A percentile compares a stretch with the other conserved stretches of the same genome.
Evolutionary conservation across 768 basidiomycete genomes (phyloP).

Genomic region (Mrakia frigida): DNA sequence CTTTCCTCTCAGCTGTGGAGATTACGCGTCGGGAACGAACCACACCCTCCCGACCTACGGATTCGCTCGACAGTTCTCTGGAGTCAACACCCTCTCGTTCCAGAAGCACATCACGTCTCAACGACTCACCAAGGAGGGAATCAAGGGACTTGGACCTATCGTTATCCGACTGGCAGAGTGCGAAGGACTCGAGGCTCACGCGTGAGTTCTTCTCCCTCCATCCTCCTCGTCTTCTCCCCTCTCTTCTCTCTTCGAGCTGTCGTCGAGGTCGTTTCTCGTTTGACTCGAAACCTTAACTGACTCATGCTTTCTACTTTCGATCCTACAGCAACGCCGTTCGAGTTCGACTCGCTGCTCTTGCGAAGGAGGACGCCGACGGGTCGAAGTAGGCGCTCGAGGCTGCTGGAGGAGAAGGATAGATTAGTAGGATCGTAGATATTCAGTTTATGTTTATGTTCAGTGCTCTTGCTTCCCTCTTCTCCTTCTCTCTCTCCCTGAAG

Average conservation of each 20-base stretch:
- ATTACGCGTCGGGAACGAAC: conserved; percentile 98
- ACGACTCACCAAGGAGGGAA: conserved; percentile 73
- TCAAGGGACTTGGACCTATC: conserved; percentile 72
- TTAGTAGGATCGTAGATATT: no score
- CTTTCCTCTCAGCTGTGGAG: conserved; percentile 69
- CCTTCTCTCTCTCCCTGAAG: no score
- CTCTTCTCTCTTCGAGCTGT: background rate
- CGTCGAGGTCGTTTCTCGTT: background rate
- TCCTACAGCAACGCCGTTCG: conserved; percentile 28
- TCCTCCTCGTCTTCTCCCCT: background rate
- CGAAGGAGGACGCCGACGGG: conserved; percentile 11
- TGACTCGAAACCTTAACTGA: no score
- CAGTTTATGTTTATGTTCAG: no score
- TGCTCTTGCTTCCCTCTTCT: no score
- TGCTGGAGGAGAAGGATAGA: no score
- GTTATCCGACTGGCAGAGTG: conserved; percentile 88
- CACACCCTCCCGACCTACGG: conserved; percentile 71
- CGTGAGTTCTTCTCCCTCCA: conserved; percentile 40
- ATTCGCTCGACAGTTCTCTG: conserved; percentile 95
- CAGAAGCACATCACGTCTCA: conserved; percentile 99
- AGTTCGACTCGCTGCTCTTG: conserved; percentile 26
- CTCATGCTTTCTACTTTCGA: background rate
- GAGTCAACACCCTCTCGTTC: conserved; percentile 94
- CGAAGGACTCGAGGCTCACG: conserved; percentile 91
- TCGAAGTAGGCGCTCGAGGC: conserved; percentile 1